Evolutionary conservation across 257 asterid species (phyloP), one percentile per base, ranked within the genome.

Genomic region (Fraxinus excelsior): DNA sequence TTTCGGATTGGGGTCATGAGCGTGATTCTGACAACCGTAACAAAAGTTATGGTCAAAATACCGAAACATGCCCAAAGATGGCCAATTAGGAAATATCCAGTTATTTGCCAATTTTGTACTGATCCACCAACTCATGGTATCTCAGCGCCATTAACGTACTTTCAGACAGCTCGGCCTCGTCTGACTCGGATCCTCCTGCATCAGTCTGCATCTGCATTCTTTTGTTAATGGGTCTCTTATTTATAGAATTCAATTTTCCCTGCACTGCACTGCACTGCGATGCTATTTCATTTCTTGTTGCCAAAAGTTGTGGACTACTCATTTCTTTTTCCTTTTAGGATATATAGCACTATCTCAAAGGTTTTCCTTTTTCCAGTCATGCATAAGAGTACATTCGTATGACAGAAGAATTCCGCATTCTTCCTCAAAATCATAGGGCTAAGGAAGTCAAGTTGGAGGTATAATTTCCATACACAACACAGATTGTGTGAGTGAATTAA

Each of bases 361-460:
- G 21, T 74, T 40, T 66, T 29, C 72, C 29, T 46, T 74, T 82
- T 58, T 71, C 29, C 88, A 92, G 98, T 94, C 98, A 19, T 94
- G 97, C 89, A 89, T 80, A 83, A 29, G 97, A 89, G 83, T 92
- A 97, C 81, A 64, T 92, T 58, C 85, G 92, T 37, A 67, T 92
- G 90, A 85, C 96, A 1, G 87, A 94, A 78, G 94, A 92, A 78
- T 92, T 89, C 70, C 97, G 97, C 25, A 72, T 86, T 65, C 94
- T 94, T 74, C 97, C 98, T 56, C 91, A 84, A 80, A 87, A 88
- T 79, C 98, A 94, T 78, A 77, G 91, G 79, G 97, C 92, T 32
- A 94, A 91, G 80, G 97, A 90, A 79, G 97, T 89, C 86, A 94
- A 91, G 83, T 78, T 92, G 85, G 97, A 91, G 98, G 97, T 92